Base-by-base conservation (phyloP, 106 monocot genomes). In the Apostasia ramifera region DNA sequence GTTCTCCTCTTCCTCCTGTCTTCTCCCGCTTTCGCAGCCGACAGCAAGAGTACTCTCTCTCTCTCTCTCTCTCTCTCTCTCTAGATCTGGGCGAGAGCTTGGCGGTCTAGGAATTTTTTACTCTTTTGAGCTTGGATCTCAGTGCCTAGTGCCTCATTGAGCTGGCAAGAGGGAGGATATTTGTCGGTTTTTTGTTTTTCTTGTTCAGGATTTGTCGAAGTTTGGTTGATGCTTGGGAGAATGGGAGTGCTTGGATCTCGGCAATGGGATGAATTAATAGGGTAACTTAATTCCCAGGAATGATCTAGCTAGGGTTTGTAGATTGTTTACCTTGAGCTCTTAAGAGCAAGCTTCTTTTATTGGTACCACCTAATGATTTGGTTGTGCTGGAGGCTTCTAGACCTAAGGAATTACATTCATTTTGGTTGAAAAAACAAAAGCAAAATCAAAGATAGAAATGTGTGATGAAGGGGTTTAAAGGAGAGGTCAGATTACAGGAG, bases 11-110 rank as follows among this genome's bases (percentile, higher is more conserved):
- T 78, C 68, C 53, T 84, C 57, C 26, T 70, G 13, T 53, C 71
- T 74, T 70, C 83, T 39, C 14, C 72, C 41, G 61, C 73, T 14
- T 72, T 57, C 2, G 85, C 79, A 2, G 61, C 77, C 5, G 86
- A 82, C 64, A 81, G 79, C 76, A 82, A 75, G 71, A 73, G 86
- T 86, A 72, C 55, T 53, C n/a, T 57, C 58, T 62, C 59, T 40
- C 45, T 65, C 37, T 48, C 13, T 51, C 37, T 41, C 14, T 41
- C 3, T 6, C 4, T 40, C 8, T 0, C 8, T 55, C n/a, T 53
- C 12, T 43, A 61, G 61, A 61, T 61, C 61, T 61, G 61, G 5
- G 6, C 61, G 37, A 61, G 61, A 11, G 8, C 8, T 13, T 9
- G 13, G 56, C 56, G 26, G 14, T 56, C 10, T 56, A 56, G 14